Conservation (phyloP, 73 alveolate genomes). For the Tetrahymena borealis region DNA sequence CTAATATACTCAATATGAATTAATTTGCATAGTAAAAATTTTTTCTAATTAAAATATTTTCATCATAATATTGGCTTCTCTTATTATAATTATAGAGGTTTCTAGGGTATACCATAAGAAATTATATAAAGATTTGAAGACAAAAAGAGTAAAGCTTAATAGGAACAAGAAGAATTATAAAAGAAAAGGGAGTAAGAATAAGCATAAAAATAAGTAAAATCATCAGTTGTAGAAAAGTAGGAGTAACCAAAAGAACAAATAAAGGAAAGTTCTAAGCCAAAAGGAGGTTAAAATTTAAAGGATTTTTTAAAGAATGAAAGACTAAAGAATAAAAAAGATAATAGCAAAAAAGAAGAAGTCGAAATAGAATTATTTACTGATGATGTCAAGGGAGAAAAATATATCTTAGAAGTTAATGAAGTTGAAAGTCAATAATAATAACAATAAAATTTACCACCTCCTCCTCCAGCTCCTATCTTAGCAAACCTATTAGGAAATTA, state of each 20-base stretch:
- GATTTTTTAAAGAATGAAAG: slow-evolving; percentile 11
- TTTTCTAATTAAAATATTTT: not conserved
- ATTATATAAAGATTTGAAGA: slow-evolving; percentile 3
- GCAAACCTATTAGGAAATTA: not conserved
- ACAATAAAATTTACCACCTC: not conserved
- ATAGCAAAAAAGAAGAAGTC: slow-evolving; percentile 20
- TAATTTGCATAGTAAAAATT: not conserved
- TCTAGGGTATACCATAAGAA: not conserved
- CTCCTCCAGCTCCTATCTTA: not conserved
- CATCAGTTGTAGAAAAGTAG: not conserved
- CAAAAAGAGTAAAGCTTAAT: not conserved
- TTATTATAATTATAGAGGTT: not conserved
- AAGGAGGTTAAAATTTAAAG: slow-evolving; percentile 11
- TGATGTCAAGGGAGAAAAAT: slow-evolving; percentile 23
- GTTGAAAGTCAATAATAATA: not conserved
- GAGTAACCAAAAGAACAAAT: not conserved
- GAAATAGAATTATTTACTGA: slow-evolving; percentile 18
- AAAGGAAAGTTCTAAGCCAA: not conserved
- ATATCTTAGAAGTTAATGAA: slow-evolving; percentile 25
- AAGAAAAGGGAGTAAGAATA: slow-evolving; percentile 20
- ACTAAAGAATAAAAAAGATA: slow-evolving; percentile 18
- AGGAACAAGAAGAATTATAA: not conserved
- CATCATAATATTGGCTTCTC: not conserved
- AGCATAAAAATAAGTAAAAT: slow-evolving; percentile 13
- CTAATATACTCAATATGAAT: slow-evolving; percentile 68